Percentiles rank a stretch among this genome's conserved stretches.
These are phyloP conservation scores for Suillus discolor DNA, from an alignment of 768 basidiomycete genomes.

Conservation along the genomic window DNA sequence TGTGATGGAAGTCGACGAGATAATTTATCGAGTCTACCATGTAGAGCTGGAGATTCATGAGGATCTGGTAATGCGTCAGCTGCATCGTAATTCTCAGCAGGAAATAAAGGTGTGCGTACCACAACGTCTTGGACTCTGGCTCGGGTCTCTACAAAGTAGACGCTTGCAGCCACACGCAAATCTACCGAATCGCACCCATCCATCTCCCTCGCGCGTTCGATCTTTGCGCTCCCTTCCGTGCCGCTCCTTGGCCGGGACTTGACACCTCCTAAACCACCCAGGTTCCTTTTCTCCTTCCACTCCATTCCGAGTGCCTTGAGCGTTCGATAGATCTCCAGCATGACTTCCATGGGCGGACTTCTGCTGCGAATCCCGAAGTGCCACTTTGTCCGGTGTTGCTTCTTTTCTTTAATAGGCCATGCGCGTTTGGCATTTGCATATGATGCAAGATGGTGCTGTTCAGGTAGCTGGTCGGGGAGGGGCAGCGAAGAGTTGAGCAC, in stretches of 20 bases:
- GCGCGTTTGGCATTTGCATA: conserved; percentile 54
- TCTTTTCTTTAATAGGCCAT: conserved; percentile 60
- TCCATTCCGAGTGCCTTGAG: conserved; percentile 91
- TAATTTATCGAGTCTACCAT: conserved; percentile 96
- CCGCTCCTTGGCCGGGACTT: conserved; percentile 34
- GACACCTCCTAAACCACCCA: conserved; percentile 70
- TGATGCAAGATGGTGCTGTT: conserved; percentile 72
- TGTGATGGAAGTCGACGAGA: conserved; percentile 97
- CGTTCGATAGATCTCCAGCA: conserved; percentile 97
- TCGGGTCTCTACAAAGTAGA: conserved; percentile 95
- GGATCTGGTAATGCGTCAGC: conserved; percentile 52
- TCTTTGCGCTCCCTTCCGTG: conserved; percentile 40
- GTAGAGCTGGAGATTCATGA: conserved; percentile 98
- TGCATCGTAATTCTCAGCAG: conserved; percentile 6
- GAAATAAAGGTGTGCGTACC: conserved; percentile 48
- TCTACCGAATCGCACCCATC: conserved; percentile 64
- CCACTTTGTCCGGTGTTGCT: conserved; percentile 86
- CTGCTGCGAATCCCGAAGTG: conserved; percentile 97
- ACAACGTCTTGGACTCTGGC: conserved; percentile 90
- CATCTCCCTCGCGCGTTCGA: conserved; percentile 64
- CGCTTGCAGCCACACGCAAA: conserved; percentile 66
- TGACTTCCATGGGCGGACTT: conserved; percentile 97
- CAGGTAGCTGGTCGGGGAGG: conserved; percentile 61
- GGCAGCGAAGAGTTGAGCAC: conserved; percentile 91
- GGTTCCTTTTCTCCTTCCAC: conserved; percentile 89